These are phyloP conservation scores for Cochlearia excelsa DNA, from an alignment of 345 rosid species.

Conservation along the genomic window DNA sequence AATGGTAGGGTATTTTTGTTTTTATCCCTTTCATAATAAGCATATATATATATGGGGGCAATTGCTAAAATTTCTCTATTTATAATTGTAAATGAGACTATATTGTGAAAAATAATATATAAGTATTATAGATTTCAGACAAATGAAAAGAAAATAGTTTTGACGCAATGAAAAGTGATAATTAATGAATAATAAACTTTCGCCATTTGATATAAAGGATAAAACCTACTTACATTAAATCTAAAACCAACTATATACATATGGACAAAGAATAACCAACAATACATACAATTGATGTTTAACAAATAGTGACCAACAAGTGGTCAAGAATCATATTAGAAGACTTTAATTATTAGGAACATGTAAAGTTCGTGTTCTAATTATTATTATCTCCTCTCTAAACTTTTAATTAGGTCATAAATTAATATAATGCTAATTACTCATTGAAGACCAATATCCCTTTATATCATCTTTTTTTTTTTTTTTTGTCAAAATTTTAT, in stretches of 20 bases:
- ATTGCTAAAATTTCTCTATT: too few species aligned
- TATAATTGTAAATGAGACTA: too few species aligned
- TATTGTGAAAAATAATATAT: too few species aligned
- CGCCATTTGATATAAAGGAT: conserved; percentile 18
- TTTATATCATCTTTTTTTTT: conserved; percentile 28
- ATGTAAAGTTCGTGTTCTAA: conserved; percentile 30
- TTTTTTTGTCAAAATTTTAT: background rate
- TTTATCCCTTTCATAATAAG: too few species aligned
- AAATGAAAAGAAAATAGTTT: too few species aligned
- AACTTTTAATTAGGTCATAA: conserved; percentile 27
- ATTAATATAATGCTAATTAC: conserved; percentile 24
- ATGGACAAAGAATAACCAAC: conserved; percentile 25
- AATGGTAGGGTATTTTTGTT: too few species aligned
- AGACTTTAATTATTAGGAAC: conserved; percentile 22
- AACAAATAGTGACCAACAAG: conserved; percentile 32
- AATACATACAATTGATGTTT: conserved; percentile 25
- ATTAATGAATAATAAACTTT: background rate
- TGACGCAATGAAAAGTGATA: too few species aligned
- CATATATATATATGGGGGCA: too few species aligned
- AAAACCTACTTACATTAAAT: conserved; percentile 9
- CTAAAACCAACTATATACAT: conserved; percentile 25
- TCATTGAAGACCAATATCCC: conserved; percentile 29
- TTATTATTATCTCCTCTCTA: conserved; percentile 14
- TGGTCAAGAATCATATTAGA: conserved; percentile 23
- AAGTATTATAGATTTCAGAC: too few species aligned